phyloP scores from a whole-genome alignment of 192 early-diverging fungal genomes.

The Mortierella antarctica region DNA sequence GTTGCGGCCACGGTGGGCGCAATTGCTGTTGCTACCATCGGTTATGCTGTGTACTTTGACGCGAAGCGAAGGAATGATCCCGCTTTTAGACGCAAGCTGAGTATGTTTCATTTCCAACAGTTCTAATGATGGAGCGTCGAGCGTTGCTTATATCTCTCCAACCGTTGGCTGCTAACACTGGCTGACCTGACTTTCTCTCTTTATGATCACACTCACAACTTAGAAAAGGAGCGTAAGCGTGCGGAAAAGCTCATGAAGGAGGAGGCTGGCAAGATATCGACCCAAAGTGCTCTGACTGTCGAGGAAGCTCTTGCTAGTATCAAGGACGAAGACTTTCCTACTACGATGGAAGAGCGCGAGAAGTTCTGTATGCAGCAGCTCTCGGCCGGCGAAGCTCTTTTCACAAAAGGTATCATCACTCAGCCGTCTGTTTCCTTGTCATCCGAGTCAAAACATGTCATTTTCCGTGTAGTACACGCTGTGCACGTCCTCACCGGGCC shows the following conservation, averaged over 20 bases:
- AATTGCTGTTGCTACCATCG: slow-evolving; percentile 71
- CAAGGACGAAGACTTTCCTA: slow-evolving; percentile 77
- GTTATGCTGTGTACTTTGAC: slow-evolving; percentile 95
- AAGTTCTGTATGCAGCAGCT: slow-evolving; percentile 91
- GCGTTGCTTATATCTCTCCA: not conserved
- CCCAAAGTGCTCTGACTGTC: slow-evolving; percentile 56
- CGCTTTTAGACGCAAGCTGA: slow-evolving; percentile 84
- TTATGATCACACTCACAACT: not conserved
- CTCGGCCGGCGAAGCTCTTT: slow-evolving; percentile 84
- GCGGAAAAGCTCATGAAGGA: slow-evolving; percentile 66
- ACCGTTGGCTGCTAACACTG: not conserved
- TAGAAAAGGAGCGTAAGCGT: slow-evolving; percentile 73
- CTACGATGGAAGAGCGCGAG: slow-evolving; percentile 82
- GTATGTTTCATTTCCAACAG: slow-evolving; percentile 60
- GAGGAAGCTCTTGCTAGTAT: slow-evolving; percentile 69
- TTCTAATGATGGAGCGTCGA: too few relatives aligned
- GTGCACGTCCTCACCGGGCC: not conserved
- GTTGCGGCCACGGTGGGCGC: slow-evolving; percentile 60
- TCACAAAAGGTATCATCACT: slow-evolving; percentile 70
- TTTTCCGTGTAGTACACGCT: not conserved
- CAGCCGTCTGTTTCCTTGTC: not conserved
- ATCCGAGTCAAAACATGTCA: not conserved
- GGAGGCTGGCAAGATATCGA: slow-evolving; percentile 52
- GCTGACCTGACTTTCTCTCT: not conserved
- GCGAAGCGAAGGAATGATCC: slow-evolving; percentile 90